phyloP scores from a whole-genome alignment of 192 early-diverging fungal genomes.

The Mortierella claussenii region DNA sequence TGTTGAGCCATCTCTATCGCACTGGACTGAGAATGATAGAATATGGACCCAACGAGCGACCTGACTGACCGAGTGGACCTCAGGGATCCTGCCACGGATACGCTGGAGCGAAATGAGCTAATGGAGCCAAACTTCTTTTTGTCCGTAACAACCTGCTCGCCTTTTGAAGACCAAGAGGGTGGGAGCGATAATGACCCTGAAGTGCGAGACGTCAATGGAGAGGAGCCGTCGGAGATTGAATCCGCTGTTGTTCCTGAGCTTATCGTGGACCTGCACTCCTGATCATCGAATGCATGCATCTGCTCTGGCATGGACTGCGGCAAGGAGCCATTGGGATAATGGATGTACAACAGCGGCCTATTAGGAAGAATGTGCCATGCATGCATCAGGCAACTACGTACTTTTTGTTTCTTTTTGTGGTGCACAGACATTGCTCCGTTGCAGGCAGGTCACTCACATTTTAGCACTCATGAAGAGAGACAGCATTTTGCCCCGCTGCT shows the following conservation, averaged over 20 bases:
- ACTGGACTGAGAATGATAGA: neutral
- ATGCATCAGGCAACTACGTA: too few relatives aligned
- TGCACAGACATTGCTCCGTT: too few relatives aligned
- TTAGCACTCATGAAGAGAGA: slow-evolving; percentile 39
- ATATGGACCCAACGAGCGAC: slow-evolving; percentile 16
- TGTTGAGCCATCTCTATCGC: neutral
- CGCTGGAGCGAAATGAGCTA: too few relatives aligned
- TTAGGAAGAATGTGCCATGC: neutral
- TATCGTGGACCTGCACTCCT: neutral
- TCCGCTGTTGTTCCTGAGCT: too few relatives aligned
- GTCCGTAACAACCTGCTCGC: neutral
- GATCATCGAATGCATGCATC: neutral
- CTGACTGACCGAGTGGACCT: neutral
- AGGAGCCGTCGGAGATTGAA: neutral
- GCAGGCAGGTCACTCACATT: too few relatives aligned
- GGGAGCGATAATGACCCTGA: neutral
- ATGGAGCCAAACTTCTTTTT: too few relatives aligned
- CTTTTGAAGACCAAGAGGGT: neutral
- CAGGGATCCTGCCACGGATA: slow-evolving; percentile 10
- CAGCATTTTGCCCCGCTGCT: slow-evolving; percentile 59
- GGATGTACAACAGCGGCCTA: slow-evolving; percentile 34
- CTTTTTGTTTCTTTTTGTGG: too few relatives aligned
- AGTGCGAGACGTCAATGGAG: neutral
- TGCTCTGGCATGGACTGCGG: slow-evolving; percentile 22
- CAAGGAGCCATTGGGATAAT: slow-evolving; percentile 28